Conservation (phyloP, 192 early-diverging fungal genomes). For the Entomortierella parvispora region DNA sequence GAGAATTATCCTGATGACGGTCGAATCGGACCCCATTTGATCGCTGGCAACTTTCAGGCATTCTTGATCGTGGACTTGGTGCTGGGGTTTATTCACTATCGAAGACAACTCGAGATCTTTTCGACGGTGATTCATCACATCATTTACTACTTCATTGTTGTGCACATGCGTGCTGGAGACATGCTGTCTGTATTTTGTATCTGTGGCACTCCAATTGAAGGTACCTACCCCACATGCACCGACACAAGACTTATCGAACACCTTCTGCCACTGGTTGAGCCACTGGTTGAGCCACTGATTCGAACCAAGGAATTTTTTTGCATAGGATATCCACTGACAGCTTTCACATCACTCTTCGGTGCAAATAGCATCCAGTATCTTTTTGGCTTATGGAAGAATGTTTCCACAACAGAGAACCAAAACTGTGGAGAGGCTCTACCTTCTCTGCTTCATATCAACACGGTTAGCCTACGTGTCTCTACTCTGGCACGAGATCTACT, state of each 20-base stretch:
- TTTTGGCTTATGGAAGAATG: slow-evolving; percentile 43
- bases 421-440: slow-evolving; percentile 22
- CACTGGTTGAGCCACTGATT: neutral
- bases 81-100: slow-evolving; percentile 33
- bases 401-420: slow-evolving; percentile 40
- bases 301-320: neutral
- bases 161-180: slow-evolving; percentile 40
- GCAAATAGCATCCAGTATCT: slow-evolving; percentile 42
- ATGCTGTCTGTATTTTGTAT: slow-evolving; percentile 49
- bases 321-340: too few species aligned
- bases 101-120: slow-evolving; percentile 35
- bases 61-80: slow-evolving; percentile 33
- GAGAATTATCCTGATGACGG: slow-evolving; percentile 49
- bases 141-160: slow-evolving; percentile 45
- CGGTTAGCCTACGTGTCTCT: slow-evolving; percentile 32
- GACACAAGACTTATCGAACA: too few species aligned
- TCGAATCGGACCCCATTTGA: slow-evolving; percentile 37
- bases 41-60: slow-evolving; percentile 46
- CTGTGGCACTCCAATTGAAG: slow-evolving; percentile 41
- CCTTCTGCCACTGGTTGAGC: neutral
- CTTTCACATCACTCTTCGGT: neutral
- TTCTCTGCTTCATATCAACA: slow-evolving; percentile 20
- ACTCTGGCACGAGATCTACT: slow-evolving; percentile 49
- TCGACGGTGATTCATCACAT: slow-evolving; percentile 49
- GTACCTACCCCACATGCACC: slow-evolving; percentile 2